Percentiles rank a stretch among this genome's conserved stretches.
phyloP scores from a whole-genome alignment of 805 yeast genomes.

The Teunomyces cretensis region DNA sequence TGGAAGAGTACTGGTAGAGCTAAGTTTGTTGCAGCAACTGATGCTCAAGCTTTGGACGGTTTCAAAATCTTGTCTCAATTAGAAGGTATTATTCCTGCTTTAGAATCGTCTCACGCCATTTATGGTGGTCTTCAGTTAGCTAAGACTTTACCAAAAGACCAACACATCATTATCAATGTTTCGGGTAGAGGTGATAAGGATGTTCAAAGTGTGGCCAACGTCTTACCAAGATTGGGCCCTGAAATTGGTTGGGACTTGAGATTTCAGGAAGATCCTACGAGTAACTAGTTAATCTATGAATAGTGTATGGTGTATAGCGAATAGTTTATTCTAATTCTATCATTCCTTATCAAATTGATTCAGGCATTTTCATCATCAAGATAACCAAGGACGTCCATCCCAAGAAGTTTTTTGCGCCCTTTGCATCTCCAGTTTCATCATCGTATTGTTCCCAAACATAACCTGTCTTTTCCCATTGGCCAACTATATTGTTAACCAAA shows the following conservation, averaged over 20 bases:
- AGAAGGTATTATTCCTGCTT: constrained; percentile 98
- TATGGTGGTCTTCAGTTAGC: constrained; percentile 90
- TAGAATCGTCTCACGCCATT: constrained; percentile 96
- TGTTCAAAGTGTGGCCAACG: constrained; percentile 96
- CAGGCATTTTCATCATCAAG: constrained; percentile 82
- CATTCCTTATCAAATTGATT: constrained; percentile 15
- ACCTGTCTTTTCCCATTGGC: constrained; percentile 75
- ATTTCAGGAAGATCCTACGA: constrained; percentile 59
- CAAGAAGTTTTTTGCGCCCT: constrained; percentile 83
- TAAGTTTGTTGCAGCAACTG: constrained; percentile 85
- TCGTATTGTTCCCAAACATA: constrained; percentile 91
- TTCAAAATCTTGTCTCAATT: constrained; percentile 84
- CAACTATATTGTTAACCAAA: constrained; percentile 63
- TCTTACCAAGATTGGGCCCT: constrained; percentile 86
- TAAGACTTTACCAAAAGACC: constrained; percentile 70
- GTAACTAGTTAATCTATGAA: constrained; percentile 11
- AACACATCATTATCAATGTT: constrained; percentile 81
- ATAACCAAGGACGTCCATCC: constrained; percentile 93
- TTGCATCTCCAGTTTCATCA: constrained; percentile 68
- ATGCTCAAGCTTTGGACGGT: constrained; percentile 92
- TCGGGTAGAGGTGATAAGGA: constrained; percentile 99
- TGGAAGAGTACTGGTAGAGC: constrained; percentile 97
- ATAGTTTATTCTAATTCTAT: background rate
- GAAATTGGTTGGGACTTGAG: constrained; percentile 94
- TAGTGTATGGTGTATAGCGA: background rate